These are phyloP conservation scores for Hypocrella siamensis DNA, from an alignment of 2,329 filamentous ascomycete genomes.

Conservation along the genomic window DNA sequence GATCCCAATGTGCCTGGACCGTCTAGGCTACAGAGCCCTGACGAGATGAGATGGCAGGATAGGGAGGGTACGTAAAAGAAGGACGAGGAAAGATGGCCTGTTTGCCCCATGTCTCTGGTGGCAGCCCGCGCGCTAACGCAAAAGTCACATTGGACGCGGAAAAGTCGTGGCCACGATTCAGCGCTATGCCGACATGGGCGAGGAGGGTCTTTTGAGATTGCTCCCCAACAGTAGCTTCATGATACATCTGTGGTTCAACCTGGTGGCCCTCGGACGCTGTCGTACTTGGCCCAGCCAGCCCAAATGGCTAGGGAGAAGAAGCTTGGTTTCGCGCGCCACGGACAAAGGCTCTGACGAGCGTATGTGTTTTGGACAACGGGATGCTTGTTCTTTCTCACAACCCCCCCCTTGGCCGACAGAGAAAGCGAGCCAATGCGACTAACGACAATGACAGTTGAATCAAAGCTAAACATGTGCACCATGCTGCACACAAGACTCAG, in stretches of 20 bases:
- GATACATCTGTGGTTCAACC: background rate
- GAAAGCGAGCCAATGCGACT: background rate
- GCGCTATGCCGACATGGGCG: constrained; percentile 1
- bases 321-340: background rate
- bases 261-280: background rate
- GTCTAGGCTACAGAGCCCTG: background rate
- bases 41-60: background rate
- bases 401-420: too few relatives aligned
- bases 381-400: too few relatives aligned
- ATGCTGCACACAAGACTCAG: background rate
- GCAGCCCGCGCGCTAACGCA: too few relatives aligned
- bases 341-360: background rate
- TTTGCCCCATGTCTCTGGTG: too few relatives aligned
- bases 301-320: background rate
- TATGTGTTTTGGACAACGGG: too few relatives aligned
- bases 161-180: background rate
- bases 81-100: background rate
- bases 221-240: background rate
- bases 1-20: background rate
- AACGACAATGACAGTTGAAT: background rate
- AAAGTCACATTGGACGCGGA: background rate
- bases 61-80: background rate
- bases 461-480: background rate
- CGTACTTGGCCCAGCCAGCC: background rate
- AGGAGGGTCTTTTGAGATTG: background rate